These are phyloP conservation scores for Chlorella vulgaris DNA, from an alignment of 139 green algal genomes.

Conservation along the genomic window DNA sequence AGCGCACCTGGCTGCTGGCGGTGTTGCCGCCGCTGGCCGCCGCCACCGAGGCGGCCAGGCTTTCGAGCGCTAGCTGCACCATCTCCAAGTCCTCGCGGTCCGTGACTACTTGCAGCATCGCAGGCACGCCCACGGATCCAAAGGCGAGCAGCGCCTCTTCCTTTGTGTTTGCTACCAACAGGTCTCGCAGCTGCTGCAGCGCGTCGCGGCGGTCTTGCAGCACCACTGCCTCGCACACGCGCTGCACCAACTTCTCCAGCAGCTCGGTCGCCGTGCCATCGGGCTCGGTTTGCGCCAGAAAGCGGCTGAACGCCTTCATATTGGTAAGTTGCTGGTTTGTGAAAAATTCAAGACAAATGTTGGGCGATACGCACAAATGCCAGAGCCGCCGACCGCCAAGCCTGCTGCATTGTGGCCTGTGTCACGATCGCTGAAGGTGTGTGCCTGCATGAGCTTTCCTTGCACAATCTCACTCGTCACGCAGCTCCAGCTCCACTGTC, in stretches of 20 bases:
- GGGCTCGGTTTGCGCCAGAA: neutral
- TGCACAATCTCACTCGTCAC: no score
- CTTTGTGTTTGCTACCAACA: conserved; percentile 60
- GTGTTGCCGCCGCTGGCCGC: conserved; percentile 3
- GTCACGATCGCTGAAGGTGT: no score
- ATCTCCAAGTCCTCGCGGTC: conserved; percentile 83
- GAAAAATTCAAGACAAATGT: no score
- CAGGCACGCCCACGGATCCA: conserved; percentile 76
- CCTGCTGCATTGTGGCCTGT: no score
- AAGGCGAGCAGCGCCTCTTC: conserved; percentile 67
- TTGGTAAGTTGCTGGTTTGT: no score
- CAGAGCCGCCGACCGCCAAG: no score
- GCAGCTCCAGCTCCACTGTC: no score
- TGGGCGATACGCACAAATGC: no score
- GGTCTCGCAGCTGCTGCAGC: conserved; percentile 68
- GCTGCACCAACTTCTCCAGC: conserved; percentile 80
- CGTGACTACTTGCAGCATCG: conserved; percentile 68
- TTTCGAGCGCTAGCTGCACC: conserved; percentile 80
- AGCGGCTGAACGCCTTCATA: neutral
- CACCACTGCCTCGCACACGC: conserved; percentile 73
- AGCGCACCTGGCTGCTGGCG: no score
- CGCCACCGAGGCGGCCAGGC: no score
- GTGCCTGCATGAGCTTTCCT: no score
- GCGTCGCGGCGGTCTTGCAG: conserved; percentile 78
- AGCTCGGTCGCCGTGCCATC: neutral